Evolutionary conservation across 345 rosid genomes (phyloP).

Genomic region (Lepidium africanum): DNA sequence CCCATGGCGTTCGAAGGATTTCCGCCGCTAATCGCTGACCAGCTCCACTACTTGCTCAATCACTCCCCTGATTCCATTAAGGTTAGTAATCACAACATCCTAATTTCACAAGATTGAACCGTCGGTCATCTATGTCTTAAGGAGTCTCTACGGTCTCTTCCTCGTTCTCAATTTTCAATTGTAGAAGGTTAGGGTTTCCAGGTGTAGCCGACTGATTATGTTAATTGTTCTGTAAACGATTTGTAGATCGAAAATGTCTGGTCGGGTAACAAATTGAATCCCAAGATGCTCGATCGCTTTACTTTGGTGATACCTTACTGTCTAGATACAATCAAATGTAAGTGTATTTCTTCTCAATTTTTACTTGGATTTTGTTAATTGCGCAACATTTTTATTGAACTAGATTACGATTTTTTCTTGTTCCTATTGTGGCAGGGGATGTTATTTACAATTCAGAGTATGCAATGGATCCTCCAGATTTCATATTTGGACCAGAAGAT

Average conservation of each 20-base stretch:
- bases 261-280: conserved; percentile 64
- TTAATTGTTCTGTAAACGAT: neutral
- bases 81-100: conserved; percentile 30
- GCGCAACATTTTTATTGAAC: neutral
- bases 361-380: neutral
- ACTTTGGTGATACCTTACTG: conserved; percentile 88
- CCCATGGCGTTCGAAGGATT: conserved; percentile 57
- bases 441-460: conserved; percentile 74
- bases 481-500: conserved; percentile 77
- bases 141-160: neutral
- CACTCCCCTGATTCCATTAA: conserved; percentile 52
- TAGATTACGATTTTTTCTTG: neutral
- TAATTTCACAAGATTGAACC: neutral
- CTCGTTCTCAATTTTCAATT: neutral
- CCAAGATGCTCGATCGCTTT: conserved; percentile 68
- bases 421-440: conserved; percentile 54
- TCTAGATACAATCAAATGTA: conserved; percentile 71
- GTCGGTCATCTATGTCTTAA: neutral
- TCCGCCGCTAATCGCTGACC: conserved; percentile 72
- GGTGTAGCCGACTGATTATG: neutral
- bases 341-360: conserved; percentile 15
- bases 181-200: conserved; percentile 11
- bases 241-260: conserved; percentile 72
- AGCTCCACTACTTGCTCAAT: conserved; percentile 70
- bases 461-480: conserved; percentile 67